Conservation (phyloP, 1,284 basidiomycete genomes). For the Ustilago xerochloae region DNA sequence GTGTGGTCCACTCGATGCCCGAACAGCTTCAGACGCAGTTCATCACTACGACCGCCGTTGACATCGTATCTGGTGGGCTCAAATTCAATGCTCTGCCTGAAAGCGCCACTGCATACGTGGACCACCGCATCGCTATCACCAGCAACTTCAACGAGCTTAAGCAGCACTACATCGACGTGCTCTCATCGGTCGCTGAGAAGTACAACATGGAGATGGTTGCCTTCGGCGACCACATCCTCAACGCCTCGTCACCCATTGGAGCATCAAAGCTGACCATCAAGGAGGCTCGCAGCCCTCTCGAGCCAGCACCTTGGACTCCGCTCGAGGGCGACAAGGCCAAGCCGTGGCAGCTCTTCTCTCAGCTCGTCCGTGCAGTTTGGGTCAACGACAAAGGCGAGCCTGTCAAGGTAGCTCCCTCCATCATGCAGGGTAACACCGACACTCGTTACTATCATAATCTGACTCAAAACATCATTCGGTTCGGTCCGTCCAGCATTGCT, state of each 20-base stretch:
- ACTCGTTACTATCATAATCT: slow-evolving; percentile 72
- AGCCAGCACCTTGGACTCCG: slow-evolving; percentile 74
- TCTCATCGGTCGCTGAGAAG: slow-evolving; percentile 70
- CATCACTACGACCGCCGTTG: slow-evolving; percentile 79
- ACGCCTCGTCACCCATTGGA: slow-evolving; percentile 11
- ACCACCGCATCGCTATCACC: slow-evolving; percentile 74
- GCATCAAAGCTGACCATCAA: slow-evolving; percentile 58
- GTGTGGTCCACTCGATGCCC: slow-evolving; percentile 24
- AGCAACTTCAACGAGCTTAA: slow-evolving; percentile 72
- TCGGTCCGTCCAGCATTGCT: slow-evolving; percentile 64
- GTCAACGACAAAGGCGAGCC: slow-evolving; percentile 69
- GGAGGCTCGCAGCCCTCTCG: slow-evolving; percentile 72
- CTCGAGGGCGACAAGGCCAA: slow-evolving; percentile 69
- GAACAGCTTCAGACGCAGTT: slow-evolving; percentile 70
- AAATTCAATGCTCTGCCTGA: slow-evolving; percentile 77
- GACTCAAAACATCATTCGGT: slow-evolving; percentile 74
- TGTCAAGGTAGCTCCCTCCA: slow-evolving; percentile 72
- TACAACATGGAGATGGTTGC: slow-evolving; percentile 70
- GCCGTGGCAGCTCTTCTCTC: slow-evolving; percentile 72
- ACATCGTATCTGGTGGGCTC: slow-evolving; percentile 76
- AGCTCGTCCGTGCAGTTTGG: slow-evolving; percentile 71
- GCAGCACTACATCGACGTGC: slow-evolving; percentile 70
- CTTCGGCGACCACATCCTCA: slow-evolving; percentile 62
- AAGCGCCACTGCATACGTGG: slow-evolving; percentile 73
- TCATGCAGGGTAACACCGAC: slow-evolving; percentile 72